These are phyloP conservation scores for Nyssa sinensis DNA, from an alignment of 148 eudicot genomes.

Conservation along the genomic window DNA sequence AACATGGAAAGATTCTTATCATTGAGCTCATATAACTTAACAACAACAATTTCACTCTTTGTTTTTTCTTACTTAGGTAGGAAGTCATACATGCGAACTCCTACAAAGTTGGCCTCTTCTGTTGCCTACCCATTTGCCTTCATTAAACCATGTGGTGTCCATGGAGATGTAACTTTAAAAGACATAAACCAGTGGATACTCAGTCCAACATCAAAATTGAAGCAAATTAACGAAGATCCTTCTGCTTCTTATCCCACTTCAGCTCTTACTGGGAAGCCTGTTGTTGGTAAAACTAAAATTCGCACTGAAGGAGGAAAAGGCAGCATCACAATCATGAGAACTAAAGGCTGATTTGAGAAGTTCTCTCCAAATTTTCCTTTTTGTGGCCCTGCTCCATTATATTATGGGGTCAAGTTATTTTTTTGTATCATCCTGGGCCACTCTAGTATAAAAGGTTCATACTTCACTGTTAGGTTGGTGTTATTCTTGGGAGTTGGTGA, in stretches of 20 bases:
- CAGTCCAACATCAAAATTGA: conserved; percentile 45
- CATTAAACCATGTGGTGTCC: conserved; percentile 58
- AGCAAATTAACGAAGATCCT: conserved; percentile 37
- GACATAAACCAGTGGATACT: conserved; percentile 68
- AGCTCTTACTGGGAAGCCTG: conserved; percentile 78
- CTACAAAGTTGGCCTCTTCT: conserved; percentile 51
- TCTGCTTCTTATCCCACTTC: conserved; percentile 47
- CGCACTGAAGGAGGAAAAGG: conserved; percentile 84
- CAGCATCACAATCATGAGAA: conserved; percentile 80
- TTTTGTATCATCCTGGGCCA: not conserved
- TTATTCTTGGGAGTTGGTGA: not conserved
- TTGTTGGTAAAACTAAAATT: conserved; percentile 74
- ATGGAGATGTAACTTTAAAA: conserved; percentile 65
- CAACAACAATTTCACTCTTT: not conserved
- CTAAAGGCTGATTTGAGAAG: conserved; percentile 58
- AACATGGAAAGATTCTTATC: not conserved
- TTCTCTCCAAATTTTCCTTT: not conserved
- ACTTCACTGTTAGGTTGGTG: not conserved
- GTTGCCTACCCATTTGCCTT: conserved; percentile 69
- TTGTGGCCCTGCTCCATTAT: not conserved
- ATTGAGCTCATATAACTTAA: not conserved
- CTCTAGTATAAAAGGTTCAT: not conserved
- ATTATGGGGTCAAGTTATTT: not conserved
- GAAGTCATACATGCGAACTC: conserved; percentile 56
- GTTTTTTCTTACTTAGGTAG: conserved; percentile 37